These are phyloP conservation scores for Leccinum imitatum DNA, from an alignment of 768 basidiomycete genomes.

Conservation along the genomic window DNA sequence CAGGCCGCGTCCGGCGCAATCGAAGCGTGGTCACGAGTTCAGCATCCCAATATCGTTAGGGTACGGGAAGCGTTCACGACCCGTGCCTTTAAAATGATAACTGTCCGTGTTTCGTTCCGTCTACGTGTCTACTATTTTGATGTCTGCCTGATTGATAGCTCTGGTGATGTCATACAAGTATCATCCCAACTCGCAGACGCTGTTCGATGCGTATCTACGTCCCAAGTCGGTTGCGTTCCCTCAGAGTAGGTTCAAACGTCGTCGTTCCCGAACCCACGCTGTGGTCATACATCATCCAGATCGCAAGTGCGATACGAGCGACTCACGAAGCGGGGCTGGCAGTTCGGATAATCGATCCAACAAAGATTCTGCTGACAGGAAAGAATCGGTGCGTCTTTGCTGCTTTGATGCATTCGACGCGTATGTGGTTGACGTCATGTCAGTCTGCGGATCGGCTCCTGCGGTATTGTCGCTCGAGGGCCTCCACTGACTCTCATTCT, in stretches of 20 bases:
- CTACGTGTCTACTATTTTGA: conserved; percentile 9
- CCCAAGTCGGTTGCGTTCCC: conserved; percentile 43
- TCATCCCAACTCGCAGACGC: conserved; percentile 78
- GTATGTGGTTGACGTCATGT: conserved; percentile 4
- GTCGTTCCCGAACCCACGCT: conserved; percentile 73
- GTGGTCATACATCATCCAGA: conserved; percentile 93
- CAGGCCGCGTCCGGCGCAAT: conserved; percentile 80
- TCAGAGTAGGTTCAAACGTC: conserved; percentile 32
- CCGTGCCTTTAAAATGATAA: conserved; percentile 85
- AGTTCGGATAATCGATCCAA: conserved; percentile 77
- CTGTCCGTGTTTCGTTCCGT: conserved; percentile 50
- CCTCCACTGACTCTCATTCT: too few relatives aligned
- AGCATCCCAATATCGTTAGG: conserved; percentile 82
- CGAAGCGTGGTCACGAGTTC: conserved; percentile 82
- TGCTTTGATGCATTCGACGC: neutral
- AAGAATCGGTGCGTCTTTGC: conserved; percentile 67
- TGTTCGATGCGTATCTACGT: conserved; percentile 77
- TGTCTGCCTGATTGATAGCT: conserved; percentile 45
- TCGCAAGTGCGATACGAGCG: conserved; percentile 82
- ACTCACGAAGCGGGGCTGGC: conserved; percentile 83
- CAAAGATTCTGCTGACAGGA: conserved; percentile 85
- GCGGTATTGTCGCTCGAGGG: conserved; percentile 56
- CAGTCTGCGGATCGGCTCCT: conserved; percentile 84
- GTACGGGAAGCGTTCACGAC: conserved; percentile 95
- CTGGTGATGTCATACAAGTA: conserved; percentile 91